Percentiles rank a stretch among this genome's conserved stretches.
These are phyloP conservation scores for Nemophila menziesii DNA, from an alignment of 257 asterid species.

Conservation along the genomic window DNA sequence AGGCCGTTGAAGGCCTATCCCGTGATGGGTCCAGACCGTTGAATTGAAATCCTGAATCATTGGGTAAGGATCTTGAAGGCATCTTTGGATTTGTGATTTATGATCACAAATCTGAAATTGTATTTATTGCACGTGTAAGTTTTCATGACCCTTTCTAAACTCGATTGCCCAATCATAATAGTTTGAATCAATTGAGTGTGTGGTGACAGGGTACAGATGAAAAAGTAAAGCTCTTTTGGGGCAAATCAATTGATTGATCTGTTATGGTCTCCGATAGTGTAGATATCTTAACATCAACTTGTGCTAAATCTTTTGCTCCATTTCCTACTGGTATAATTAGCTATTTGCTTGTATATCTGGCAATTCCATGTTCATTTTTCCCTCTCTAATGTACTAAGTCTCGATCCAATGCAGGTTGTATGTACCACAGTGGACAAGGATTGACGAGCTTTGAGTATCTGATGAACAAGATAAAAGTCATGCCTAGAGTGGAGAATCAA, in stretches of 20 bases:
- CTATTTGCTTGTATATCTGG: too few relatives aligned
- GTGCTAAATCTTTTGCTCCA: slow-evolving; percentile 81
- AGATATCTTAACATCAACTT: slow-evolving; percentile 49
- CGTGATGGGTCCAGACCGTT: too few relatives aligned
- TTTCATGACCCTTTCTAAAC: not conserved
- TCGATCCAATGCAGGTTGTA: slow-evolving; percentile 44
- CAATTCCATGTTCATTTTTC: too few relatives aligned
- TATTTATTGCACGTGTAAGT: slow-evolving; percentile 76
- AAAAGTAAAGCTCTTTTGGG: slow-evolving; percentile 57
- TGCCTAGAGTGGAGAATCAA: slow-evolving; percentile 82
- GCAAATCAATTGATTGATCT: slow-evolving; percentile 64
- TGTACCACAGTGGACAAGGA: slow-evolving; percentile 83
- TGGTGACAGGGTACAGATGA: slow-evolving; percentile 84
- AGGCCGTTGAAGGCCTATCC: too few relatives aligned
- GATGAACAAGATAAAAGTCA: too few relatives aligned
- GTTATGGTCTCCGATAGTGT: slow-evolving; percentile 73
- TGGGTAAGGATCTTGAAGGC: slow-evolving; percentile 82
- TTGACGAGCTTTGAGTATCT: slow-evolving; percentile 87
- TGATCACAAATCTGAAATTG: slow-evolving; percentile 56
- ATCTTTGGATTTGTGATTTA: too few relatives aligned
- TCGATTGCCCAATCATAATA: too few relatives aligned
- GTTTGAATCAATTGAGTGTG: too few relatives aligned
- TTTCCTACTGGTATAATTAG: slow-evolving; percentile 69
- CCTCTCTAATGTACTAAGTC: too few relatives aligned
- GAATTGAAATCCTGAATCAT: too few relatives aligned